These are phyloP conservation scores for Cladosporium sp. DNA, from an alignment of 2,329 filamentous ascomycete genomes.

Conservation along the genomic window DNA sequence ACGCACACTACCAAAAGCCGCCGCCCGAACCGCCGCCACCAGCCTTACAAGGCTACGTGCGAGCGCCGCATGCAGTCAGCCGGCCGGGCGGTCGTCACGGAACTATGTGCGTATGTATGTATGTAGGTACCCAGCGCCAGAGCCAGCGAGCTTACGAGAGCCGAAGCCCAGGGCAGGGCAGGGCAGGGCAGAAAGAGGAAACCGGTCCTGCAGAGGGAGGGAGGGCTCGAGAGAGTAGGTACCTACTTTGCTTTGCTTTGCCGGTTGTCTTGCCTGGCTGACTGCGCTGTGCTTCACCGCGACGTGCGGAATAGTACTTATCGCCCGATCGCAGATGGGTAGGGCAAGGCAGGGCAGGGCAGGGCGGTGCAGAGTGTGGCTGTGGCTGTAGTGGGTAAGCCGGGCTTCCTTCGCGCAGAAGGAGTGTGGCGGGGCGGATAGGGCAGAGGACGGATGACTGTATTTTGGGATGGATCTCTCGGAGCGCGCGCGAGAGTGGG, in stretches of 20 bases:
- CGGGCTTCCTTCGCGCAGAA: no score
- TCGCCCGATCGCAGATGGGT: background rate
- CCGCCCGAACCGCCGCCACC: background rate
- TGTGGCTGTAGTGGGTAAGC: no score
- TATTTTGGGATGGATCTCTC: background rate
- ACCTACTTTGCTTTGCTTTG: background rate
- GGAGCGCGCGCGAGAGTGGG: background rate
- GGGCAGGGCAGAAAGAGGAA: no score
- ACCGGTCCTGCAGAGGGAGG: no score
- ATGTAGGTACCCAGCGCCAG: background rate
- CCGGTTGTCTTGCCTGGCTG: background rate
- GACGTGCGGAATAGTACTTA: background rate
- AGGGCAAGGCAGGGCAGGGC: background rate
- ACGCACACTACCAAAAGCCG: no score
- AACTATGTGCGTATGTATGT: background rate
- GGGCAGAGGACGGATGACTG: background rate
- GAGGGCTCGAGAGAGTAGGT: no score
- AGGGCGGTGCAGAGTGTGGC: background rate
- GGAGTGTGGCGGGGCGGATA: no score
- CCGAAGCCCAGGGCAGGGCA: no score
- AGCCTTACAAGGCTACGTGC: conserved; percentile 6
- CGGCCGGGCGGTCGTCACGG: no score
- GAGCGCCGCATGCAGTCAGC: no score
- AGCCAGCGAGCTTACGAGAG: no score
- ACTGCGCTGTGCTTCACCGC: background rate